Percentiles rank a stretch among this genome's conserved stretches.
Conservation (phyloP, 306 rosid species). For the Rosa persica region DNA sequence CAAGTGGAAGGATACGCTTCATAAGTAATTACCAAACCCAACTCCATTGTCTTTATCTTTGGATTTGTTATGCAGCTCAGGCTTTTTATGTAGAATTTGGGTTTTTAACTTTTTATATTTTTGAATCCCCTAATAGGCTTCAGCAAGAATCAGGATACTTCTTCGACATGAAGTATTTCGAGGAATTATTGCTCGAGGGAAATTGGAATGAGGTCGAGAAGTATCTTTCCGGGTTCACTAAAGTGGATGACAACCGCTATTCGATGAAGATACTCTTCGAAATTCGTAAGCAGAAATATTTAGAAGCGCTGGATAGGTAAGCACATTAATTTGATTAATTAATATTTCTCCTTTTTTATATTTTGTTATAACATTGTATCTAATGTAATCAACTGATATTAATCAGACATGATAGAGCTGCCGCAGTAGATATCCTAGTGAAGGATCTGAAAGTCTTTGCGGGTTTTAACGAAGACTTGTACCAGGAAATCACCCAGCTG, state of each 20-base stretch:
- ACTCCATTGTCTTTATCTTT: constrained; percentile 2
- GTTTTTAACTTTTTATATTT: background rate
- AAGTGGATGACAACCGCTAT: constrained; percentile 80
- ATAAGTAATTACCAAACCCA: constrained; percentile 51
- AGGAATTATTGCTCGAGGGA: constrained; percentile 76
- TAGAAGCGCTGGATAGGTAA: constrained; percentile 89
- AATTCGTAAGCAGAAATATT: constrained; percentile 92
- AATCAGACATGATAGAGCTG: constrained; percentile 64
- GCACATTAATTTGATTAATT: constrained; percentile 17
- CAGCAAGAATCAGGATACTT: constrained; percentile 90
- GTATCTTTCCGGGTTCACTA: constrained; percentile 84
- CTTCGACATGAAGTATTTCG: constrained; percentile 83
- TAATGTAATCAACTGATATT: constrained; percentile 12
- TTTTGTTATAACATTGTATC: constrained; percentile 1
- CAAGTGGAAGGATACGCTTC: constrained; percentile 83
- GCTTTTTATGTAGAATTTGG: background rate
- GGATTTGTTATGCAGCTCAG: background rate
- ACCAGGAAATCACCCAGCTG: constrained; percentile 87
- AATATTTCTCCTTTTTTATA: constrained; percentile 2
- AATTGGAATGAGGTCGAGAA: constrained; percentile 87
- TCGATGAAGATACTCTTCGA: constrained; percentile 97
- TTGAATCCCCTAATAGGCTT: constrained; percentile 47
- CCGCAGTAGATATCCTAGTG: constrained; percentile 80
- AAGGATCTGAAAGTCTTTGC: constrained; percentile 81
- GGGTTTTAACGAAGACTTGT: constrained; percentile 67